Evolutionary conservation across 2,329 filamentous ascomycete species (phyloP), one percentile per base, ranked within the genome.

Genomic region (Xylaria digitata): DNA sequence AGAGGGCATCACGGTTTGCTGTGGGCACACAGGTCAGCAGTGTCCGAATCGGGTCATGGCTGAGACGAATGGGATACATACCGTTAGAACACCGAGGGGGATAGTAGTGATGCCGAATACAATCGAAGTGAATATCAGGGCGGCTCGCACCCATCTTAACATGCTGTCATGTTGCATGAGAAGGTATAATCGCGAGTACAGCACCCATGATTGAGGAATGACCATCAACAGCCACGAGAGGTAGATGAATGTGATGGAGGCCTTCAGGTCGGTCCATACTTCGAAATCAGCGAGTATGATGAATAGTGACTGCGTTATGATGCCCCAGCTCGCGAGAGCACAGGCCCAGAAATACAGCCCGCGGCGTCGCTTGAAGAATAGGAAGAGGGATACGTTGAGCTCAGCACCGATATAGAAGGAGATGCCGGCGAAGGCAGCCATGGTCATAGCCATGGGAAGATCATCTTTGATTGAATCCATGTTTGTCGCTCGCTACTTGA

Each of bases 381-480:
- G 11, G 63, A 77, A 75, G 2, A 78, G 69, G 23, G 74, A 75
- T 0, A 74, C 53, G 69, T 74, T 76, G 65, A 78, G 72, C 63
- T 78, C 77, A 46, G 69, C 66, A n/a, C 74, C 75, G 63, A 76
- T 74, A 65, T 75, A 78, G 72, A 75, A 78, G 21, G 78, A 76
- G 50, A 80, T 77, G 61, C 77, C 78, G 8, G 70, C 73, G 55
- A 80, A 81, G 61, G 77, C 79, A 48, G 78, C 76, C 65, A 81
- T 78, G 58, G 73, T 73, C 75, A 80, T 78, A 64, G 78, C 63
- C 64, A 63, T 63, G 23, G 69, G 65, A 1, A 71, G 66, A 49
- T 70, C 63, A 54, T 67, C 1, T 58, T 70, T 50, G 42, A 71
- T 59, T 0, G 61, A 59, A 30, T 69, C 23, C 67, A 69, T 69